phyloP scores from a whole-genome alignment of 2,329 filamentous ascomycete genomes.

The Myriosclerotinia scirpicola region DNA sequence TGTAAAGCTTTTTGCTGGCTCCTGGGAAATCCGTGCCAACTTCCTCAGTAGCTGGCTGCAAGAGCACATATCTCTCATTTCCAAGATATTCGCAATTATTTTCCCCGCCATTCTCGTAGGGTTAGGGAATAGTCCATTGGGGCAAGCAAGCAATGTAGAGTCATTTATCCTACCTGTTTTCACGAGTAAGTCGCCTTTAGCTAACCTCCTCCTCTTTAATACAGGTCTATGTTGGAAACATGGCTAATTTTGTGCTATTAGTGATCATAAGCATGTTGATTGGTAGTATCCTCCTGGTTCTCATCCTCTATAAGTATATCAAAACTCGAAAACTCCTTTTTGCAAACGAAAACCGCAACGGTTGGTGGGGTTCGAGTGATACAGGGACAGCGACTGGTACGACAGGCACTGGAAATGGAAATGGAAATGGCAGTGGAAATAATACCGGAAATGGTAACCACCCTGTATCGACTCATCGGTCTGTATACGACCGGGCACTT shows the following conservation, averaged over 20 bases:
- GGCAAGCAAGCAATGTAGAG: slow-evolving; percentile 37
- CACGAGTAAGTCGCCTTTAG: slow-evolving; percentile 40
- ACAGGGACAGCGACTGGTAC: slow-evolving; percentile 25
- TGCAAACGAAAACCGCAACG: slow-evolving; percentile 36
- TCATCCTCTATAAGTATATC: slow-evolving; percentile 47
- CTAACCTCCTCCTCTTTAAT: neutral
- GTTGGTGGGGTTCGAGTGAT: slow-evolving; percentile 34
- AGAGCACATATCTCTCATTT: slow-evolving; percentile 35
- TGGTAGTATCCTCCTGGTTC: slow-evolving; percentile 43
- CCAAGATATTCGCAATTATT: slow-evolving; percentile 43
- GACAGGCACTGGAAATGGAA: slow-evolving; percentile 18
- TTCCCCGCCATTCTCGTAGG: slow-evolving; percentile 43
- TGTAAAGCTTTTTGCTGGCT: slow-evolving; percentile 43
- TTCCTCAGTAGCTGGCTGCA: slow-evolving; percentile 37
- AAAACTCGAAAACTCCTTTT: slow-evolving; percentile 42
- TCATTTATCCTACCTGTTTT: slow-evolving; percentile 44
- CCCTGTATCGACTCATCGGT: slow-evolving; percentile 28
- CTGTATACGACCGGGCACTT: slow-evolving; percentile 49
- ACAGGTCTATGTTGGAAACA: neutral
- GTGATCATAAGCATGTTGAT: slow-evolving; percentile 45
- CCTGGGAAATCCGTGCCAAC: slow-evolving; percentile 38
- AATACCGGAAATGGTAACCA: slow-evolving; percentile 12
- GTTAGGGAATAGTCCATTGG: slow-evolving; percentile 38
- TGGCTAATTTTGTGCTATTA: slow-evolving; percentile 30
- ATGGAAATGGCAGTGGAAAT: slow-evolving; percentile 8